Conservation (phyloP, 129 eudicot species). For the Artemisia argyi region DNA sequence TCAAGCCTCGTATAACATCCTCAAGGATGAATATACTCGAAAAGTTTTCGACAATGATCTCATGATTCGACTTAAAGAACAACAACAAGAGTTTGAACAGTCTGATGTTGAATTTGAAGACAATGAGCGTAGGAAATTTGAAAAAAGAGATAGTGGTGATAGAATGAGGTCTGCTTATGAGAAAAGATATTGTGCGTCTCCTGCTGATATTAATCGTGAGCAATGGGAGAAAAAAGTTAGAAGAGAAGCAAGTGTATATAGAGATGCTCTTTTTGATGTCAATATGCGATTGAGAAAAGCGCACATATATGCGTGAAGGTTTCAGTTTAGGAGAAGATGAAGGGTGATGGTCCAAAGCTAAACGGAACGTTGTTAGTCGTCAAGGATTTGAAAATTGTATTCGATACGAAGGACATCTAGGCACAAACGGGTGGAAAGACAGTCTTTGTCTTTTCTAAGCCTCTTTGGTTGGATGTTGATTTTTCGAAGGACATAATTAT, state of each 20-base stretch:
- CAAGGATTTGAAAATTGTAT: no score
- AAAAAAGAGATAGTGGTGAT: not conserved
- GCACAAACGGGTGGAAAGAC: no score
- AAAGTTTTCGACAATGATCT: not conserved
- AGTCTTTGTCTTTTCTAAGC: no score
- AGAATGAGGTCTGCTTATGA: not conserved
- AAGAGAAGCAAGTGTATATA: no score
- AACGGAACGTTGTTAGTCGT: no score
- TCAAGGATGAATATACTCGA: conserved; percentile 4
- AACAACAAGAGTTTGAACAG: not conserved
- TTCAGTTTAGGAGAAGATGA: not conserved
- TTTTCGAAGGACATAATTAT: no score
- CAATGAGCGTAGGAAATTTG: not conserved
- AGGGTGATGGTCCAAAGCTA: no score
- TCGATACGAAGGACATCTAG: no score
- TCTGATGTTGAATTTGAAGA: not conserved
- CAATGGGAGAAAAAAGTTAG: no score
- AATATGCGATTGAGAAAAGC: not conserved
- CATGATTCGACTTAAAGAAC: not conserved
- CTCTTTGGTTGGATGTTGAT: no score
- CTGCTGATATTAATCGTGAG: no score
- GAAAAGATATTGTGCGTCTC: no score
- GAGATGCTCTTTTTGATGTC: not conserved
- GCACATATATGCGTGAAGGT: not conserved
- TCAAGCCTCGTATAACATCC: not conserved